phyloP scores from a whole-genome alignment of 768 basidiomycete species.

The Mycena olivaceomarginata region DNA sequence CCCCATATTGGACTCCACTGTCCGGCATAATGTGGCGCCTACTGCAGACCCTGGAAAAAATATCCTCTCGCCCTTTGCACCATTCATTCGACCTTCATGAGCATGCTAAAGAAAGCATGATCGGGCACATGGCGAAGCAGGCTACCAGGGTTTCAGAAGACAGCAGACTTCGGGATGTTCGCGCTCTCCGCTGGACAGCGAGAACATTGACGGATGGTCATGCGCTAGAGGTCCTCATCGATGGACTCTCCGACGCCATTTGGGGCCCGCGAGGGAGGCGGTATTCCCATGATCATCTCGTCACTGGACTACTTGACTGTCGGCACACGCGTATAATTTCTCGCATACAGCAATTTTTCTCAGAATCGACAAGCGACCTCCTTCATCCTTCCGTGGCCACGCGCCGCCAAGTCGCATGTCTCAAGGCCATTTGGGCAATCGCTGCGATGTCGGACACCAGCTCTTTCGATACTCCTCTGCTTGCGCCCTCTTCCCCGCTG shows the following conservation, averaged over 20 bases:
- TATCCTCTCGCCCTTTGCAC: not conserved
- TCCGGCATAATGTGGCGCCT: conserved; percentile 15
- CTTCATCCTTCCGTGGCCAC: not conserved
- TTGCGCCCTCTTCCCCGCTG: not conserved
- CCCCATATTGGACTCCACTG: conserved; percentile 28
- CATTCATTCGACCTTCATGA: not conserved
- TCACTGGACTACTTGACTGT: not conserved
- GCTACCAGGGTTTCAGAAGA: not conserved
- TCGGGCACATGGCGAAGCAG: not conserved
- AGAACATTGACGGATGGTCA: conserved; percentile 1
- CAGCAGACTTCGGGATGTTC: not conserved
- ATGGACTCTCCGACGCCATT: conserved; percentile 10
- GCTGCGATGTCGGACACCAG: not conserved
- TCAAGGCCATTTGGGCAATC: conserved; percentile 23
- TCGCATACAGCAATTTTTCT: conserved; percentile 1
- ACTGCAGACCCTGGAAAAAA: not conserved
- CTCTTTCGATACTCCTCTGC: not conserved
- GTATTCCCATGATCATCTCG: not conserved
- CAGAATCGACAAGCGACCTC: not conserved
- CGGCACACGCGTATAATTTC: not conserved
- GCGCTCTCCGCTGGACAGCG: conserved; percentile 19
- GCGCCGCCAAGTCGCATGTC: conserved; percentile 1
- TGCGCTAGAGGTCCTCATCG: conserved; percentile 3
- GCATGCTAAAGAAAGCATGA: not conserved
- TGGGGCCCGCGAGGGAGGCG: conserved; percentile 5